A percentile compares a stretch with the other conserved stretches of the same genome.
These are phyloP conservation scores for Xylaria hypoxylon DNA, from an alignment of 2,329 filamentous ascomycete genomes.

Conservation along the genomic window DNA sequence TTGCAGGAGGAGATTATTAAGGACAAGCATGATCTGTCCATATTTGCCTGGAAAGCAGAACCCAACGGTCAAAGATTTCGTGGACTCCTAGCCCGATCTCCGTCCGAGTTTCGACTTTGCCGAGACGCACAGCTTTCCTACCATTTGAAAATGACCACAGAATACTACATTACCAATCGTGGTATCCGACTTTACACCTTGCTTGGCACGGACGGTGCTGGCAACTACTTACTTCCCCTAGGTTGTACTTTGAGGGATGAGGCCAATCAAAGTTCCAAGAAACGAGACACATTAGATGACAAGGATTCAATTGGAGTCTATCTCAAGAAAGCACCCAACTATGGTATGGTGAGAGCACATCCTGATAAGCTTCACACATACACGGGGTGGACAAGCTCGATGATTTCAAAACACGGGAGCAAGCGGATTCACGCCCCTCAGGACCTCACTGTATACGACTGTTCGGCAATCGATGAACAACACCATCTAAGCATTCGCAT, in stretches of 20 bases:
- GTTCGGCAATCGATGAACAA: conserved; percentile 17
- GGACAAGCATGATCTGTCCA: conserved; percentile 28
- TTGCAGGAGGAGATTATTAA: conserved; percentile 35
- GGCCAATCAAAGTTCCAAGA: not conserved
- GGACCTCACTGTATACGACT: conserved; percentile 19
- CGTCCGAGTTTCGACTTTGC: conserved; percentile 24
- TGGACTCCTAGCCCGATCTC: conserved; percentile 26
- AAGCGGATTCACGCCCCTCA: conserved; percentile 17
- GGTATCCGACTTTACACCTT: conserved; percentile 24
- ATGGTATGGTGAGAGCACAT: conserved; percentile 19
- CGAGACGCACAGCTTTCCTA: conserved; percentile 18
- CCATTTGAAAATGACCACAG: conserved; percentile 25
- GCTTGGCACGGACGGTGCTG: conserved; percentile 20
- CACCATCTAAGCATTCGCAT: conserved; percentile 24
- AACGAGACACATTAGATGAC: not conserved
- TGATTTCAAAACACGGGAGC: conserved; percentile 13
- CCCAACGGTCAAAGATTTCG: conserved; percentile 26
- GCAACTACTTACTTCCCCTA: conserved; percentile 22
- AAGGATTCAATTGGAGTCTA: conserved; percentile 28
- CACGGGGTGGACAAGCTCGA: conserved; percentile 21
- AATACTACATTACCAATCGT: conserved; percentile 31
- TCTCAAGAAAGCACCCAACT: conserved; percentile 22
- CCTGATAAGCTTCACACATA: conserved; percentile 24
- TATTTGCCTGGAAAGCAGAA: conserved; percentile 33
- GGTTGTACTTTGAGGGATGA: conserved; percentile 15